phyloP scores from a whole-genome alignment of 2,329 filamentous ascomycete species.

The Fusarium nelsonii region DNA sequence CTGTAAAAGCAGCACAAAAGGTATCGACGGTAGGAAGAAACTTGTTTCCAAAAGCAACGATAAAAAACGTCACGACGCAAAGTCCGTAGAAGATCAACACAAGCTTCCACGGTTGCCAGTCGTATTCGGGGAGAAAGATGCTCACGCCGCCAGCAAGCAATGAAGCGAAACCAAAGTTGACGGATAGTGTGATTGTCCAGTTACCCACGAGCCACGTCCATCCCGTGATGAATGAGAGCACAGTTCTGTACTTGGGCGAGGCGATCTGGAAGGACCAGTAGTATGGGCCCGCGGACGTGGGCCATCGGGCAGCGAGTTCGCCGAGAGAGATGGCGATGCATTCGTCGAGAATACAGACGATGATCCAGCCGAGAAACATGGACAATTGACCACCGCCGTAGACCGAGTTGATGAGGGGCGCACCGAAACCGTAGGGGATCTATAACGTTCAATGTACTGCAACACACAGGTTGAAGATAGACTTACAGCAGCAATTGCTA shows the following conservation, averaged over 20 bases:
- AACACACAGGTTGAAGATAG: fast-evolving
- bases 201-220: constrained; percentile 81
- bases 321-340: constrained; percentile 78
- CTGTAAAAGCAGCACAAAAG: constrained; percentile 77
- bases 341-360: constrained; percentile 75
- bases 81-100: constrained; percentile 79
- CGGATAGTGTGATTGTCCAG: constrained; percentile 76
- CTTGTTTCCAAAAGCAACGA: constrained; percentile 72
- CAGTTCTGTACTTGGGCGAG: constrained; percentile 68
- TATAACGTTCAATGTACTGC: neutral
- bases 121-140: constrained; percentile 71
- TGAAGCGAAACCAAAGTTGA: constrained; percentile 76
- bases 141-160: constrained; percentile 75
- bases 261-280: constrained; percentile 79
- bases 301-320: constrained; percentile 77
- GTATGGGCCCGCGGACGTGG: constrained; percentile 72
- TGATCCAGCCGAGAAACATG: constrained; percentile 76
- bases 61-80: constrained; percentile 70
- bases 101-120: constrained; percentile 74
- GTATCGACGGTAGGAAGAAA: constrained; percentile 76
- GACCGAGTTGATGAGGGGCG: constrained; percentile 42
- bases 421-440: constrained; percentile 47
- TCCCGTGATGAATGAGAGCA: constrained; percentile 77
- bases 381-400: constrained; percentile 51
- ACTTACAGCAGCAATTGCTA: constrained; percentile 48